These are phyloP conservation scores for Penicillium sp. DNA, from an alignment of 2,329 filamentous ascomycete species.

Conservation along the genomic window DNA sequence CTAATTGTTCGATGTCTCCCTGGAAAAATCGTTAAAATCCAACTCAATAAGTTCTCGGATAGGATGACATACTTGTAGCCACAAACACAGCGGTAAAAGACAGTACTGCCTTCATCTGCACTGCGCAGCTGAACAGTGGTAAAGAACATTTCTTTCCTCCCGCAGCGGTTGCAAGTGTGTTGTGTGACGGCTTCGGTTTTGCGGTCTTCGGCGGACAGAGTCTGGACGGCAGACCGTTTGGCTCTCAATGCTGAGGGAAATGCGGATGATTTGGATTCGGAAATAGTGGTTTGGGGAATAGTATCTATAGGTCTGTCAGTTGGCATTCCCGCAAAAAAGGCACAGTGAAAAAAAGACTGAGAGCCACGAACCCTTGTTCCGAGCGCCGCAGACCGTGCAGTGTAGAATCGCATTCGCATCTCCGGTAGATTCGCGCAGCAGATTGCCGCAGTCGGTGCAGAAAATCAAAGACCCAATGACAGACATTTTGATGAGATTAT, in stretches of 20 bases:
- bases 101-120: slow-evolving; percentile 90
- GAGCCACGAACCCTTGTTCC: slow-evolving; percentile 89
- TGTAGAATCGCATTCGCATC: slow-evolving; percentile 67
- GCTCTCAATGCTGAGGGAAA: slow-evolving; percentile 86
- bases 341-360: too few species aligned
- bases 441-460: slow-evolving; percentile 85
- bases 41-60: too few species aligned
- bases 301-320: slow-evolving; percentile 51
- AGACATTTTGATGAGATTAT: slow-evolving; percentile 55
- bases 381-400: slow-evolving; percentile 80
- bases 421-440: slow-evolving; percentile 74
- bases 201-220: slow-evolving; percentile 69
- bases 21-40: slow-evolving; percentile 21
- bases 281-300: slow-evolving; percentile 68
- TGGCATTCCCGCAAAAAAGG: background rate
- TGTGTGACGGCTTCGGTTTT: slow-evolving; percentile 64
- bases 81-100: slow-evolving; percentile 86
- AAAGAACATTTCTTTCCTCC: slow-evolving; percentile 73
- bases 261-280: slow-evolving; percentile 77
- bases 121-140: slow-evolving; percentile 79
- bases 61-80: slow-evolving; percentile 62
- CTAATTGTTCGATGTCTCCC: slow-evolving; percentile 37
- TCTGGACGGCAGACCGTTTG: slow-evolving; percentile 80
- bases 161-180: slow-evolving; percentile 74
- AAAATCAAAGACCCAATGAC: slow-evolving; percentile 88